phyloP scores from a whole-genome alignment of 78 protist genomes.

The Dictyostelium intermedium region DNA sequence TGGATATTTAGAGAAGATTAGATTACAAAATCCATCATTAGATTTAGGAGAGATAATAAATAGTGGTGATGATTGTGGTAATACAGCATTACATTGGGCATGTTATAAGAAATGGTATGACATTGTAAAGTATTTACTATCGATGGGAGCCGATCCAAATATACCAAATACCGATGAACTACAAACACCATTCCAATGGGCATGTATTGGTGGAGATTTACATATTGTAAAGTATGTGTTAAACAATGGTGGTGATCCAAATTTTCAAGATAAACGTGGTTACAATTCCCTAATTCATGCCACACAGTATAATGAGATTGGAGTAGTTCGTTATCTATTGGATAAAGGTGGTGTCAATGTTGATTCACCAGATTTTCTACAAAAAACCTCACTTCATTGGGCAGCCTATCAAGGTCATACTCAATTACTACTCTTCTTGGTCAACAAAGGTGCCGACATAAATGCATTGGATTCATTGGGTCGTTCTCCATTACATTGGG shows the following conservation, averaged over 20 bases:
- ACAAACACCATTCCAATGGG: constrained; percentile 82
- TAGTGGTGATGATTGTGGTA: constrained; percentile 57
- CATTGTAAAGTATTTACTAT: constrained; percentile 73
- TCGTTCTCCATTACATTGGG: constrained; percentile 80
- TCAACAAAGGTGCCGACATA: constrained; percentile 71
- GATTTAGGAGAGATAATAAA: background rate
- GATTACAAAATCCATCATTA: constrained; percentile 17
- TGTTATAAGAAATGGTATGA: constrained; percentile 52
- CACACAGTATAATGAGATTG: constrained; percentile 35
- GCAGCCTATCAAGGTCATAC: constrained; percentile 84
- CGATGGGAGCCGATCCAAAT: constrained; percentile 73
- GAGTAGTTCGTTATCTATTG: constrained; percentile 33
- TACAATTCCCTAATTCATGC: constrained; percentile 73
- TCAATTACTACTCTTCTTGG: constrained; percentile 22
- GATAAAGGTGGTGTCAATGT: constrained; percentile 53
- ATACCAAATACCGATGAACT: constrained; percentile 25
- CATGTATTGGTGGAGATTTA: constrained; percentile 70
- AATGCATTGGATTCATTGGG: constrained; percentile 40
- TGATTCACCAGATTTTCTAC: constrained; percentile 44
- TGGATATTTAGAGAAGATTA: constrained; percentile 19
- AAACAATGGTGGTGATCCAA: constrained; percentile 69
- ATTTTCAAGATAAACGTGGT: constrained; percentile 51
- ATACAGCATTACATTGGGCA: constrained; percentile 84
- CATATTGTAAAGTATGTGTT: constrained; percentile 55
- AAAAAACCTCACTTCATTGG: constrained; percentile 82